Evolutionary conservation across 2,329 filamentous ascomycete species (phyloP).

Genomic region (Fusarium avenaceum): DNA sequence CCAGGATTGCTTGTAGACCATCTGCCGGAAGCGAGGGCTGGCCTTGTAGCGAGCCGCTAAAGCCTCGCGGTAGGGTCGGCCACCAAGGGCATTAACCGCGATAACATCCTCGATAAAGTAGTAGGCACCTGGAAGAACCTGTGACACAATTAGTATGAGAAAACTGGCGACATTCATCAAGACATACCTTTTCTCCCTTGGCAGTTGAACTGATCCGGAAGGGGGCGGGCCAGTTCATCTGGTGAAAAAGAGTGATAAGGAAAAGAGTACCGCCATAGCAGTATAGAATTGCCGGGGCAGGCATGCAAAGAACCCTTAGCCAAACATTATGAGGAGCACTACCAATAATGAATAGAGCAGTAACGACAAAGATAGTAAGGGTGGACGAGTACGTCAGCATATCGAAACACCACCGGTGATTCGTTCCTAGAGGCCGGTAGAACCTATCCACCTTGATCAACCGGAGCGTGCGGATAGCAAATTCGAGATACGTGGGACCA

Average conservation of each 20-base stretch:
- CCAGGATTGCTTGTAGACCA: conserved; percentile 57
- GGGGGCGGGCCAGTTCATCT: conserved; percentile 62
- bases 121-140: conserved; percentile 71
- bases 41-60: conserved; percentile 59
- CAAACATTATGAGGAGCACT: conserved; percentile 65
- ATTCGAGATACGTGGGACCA: conserved; percentile 67
- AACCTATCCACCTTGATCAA: conserved; percentile 63
- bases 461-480: conserved; percentile 62
- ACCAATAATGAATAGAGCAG: conserved; percentile 63
- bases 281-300: conserved; percentile 65
- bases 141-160: conserved; percentile 44
- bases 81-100: conserved; percentile 74
- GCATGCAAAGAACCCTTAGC: conserved; percentile 65
- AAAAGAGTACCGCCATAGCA: conserved; percentile 60
- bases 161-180: rapidly evolving
- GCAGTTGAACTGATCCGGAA: conserved; percentile 74
- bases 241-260: conserved; percentile 53
- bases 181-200: conserved; percentile 62
- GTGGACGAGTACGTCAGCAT: conserved; percentile 62
- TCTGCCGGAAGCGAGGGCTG: conserved; percentile 57
- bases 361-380: conserved; percentile 64
- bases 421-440: conserved; percentile 64
- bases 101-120: conserved; percentile 77
- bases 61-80: conserved; percentile 59
- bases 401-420: conserved; percentile 64